Percentiles rank a stretch among this genome's conserved stretches.
Conservation (phyloP, 108 stramenopile species). For the Skeletonema costatum region DNA sequence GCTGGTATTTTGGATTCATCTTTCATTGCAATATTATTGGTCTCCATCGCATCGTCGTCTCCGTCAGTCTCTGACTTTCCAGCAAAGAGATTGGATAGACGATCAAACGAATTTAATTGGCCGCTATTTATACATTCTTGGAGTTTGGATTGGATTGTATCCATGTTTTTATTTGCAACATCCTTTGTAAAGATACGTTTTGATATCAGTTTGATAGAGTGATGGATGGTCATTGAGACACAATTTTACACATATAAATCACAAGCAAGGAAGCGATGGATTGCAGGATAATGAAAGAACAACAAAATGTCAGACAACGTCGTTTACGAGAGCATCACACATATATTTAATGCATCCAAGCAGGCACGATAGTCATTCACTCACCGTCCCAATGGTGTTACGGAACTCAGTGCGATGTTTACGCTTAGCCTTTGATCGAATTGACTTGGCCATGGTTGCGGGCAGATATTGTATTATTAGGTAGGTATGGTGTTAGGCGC, state of each 20-base stretch:
- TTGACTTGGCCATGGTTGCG: constrained; percentile 81
- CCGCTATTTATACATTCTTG: constrained; percentile 44
- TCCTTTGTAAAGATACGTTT: constrained; percentile 32
- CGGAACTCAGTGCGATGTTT: constrained; percentile 83
- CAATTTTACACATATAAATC: not conserved
- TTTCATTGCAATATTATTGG: constrained; percentile 11
- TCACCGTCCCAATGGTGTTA: constrained; percentile 76
- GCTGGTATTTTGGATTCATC: constrained; percentile 41
- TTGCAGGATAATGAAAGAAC: not conserved
- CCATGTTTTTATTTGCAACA: constrained; percentile 63
- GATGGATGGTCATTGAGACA: not conserved
- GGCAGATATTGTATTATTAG: too few relatives aligned
- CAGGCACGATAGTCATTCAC: constrained; percentile 16
- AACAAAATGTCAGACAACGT: not conserved
- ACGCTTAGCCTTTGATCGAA: constrained; percentile 80
- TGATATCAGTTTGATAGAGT: not conserved
- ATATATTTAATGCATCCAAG: not conserved
- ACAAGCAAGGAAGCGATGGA: not conserved
- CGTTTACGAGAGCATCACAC: not conserved
- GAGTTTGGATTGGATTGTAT: constrained; percentile 65
- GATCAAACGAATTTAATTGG: constrained; percentile 65
- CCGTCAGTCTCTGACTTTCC: constrained; percentile 18
- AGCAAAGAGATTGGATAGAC: constrained; percentile 61
- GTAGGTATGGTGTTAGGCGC: too few relatives aligned
- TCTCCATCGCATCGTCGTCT: constrained; percentile 27